These are phyloP conservation scores for Crithidia brevicula DNA, from an alignment of 208 protist genomes.

Conservation along the genomic window DNA sequence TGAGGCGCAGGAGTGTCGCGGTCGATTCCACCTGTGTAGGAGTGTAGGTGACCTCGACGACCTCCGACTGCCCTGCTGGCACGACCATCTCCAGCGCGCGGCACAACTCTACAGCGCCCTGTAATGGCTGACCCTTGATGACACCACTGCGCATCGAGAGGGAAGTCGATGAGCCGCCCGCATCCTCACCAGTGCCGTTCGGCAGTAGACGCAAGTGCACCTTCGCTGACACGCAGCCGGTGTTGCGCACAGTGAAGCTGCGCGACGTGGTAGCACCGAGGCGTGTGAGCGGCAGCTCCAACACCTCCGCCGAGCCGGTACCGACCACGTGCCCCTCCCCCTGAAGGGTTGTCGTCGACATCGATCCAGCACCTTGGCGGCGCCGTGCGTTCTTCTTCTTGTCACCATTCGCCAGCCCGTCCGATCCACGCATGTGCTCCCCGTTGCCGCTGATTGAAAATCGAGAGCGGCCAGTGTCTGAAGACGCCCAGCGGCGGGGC, in stretches of 20 bases:
- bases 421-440: slow-evolving; percentile 17
- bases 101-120: slow-evolving; percentile 20
- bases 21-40: slow-evolving; percentile 55
- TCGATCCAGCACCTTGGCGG: slow-evolving; percentile 2
- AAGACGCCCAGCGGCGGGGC: slow-evolving; percentile 45
- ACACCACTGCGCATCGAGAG: slow-evolving; percentile 45
- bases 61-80: slow-evolving; percentile 50
- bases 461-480: not conserved
- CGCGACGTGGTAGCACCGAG: slow-evolving; percentile 57
- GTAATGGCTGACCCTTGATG: slow-evolving; percentile 32
- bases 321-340: slow-evolving; percentile 2
- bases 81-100: slow-evolving; percentile 57
- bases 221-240: slow-evolving; percentile 79
- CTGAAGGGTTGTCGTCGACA: slow-evolving; percentile 1
- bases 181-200: not conserved
- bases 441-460: not conserved
- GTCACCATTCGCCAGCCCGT: not conserved
- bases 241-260: slow-evolving; percentile 86
- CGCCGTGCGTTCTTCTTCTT: slow-evolving; percentile 9
- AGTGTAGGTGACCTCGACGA: slow-evolving; percentile 63
- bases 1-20: slow-evolving; percentile 68
- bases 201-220: slow-evolving; percentile 68
- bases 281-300: slow-evolving; percentile 85
- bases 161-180: not conserved
- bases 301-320: slow-evolving; percentile 33